A percentile compares a stretch with the other conserved stretches of the same genome.
Evolutionary conservation across 805 yeast genomes (phyloP).

Genomic region (Ogataea ganodermae): DNA sequence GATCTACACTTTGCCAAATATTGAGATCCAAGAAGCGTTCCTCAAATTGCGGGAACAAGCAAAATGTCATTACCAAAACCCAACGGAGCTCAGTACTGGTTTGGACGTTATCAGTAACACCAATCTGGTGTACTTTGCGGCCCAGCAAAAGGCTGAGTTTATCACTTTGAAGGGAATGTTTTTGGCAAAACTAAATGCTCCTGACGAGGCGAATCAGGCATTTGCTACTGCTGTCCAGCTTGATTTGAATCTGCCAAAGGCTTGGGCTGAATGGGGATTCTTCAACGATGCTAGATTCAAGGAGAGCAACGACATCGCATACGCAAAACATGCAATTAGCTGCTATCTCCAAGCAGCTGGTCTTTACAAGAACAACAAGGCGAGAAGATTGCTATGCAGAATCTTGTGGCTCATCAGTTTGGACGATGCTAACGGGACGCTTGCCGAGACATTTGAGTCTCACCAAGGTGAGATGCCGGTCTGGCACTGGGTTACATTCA

Average conservation of each 20-base stretch:
- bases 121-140: constrained; percentile 91
- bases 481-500: constrained; percentile 98
- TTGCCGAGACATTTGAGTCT: constrained; percentile 85
- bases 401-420: constrained; percentile 91
- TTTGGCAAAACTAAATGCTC: constrained; percentile 82
- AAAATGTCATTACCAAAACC: constrained; percentile 92
- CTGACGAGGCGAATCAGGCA: constrained; percentile 96
- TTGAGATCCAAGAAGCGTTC: constrained; percentile 98
- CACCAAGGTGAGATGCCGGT: constrained; percentile 97
- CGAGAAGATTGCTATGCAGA: constrained; percentile 83
- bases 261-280: constrained; percentile 99
- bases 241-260: constrained; percentile 90
- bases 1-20: constrained; percentile 93
- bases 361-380: constrained; percentile 86
- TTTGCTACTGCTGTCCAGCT: constrained; percentile 98
- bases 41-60: constrained; percentile 95
- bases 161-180: constrained; percentile 98
- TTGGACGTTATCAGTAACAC: constrained; percentile 96
- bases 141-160: constrained; percentile 97
- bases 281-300: constrained; percentile 87
- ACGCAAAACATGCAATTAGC: constrained; percentile 91
- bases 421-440: constrained; percentile 80
- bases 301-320: constrained; percentile 74
- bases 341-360: constrained; percentile 99
- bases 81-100: constrained; percentile 89